Conservation (phyloP, 768 basidiomycete genomes). For the Boletus coccyginus region DNA sequence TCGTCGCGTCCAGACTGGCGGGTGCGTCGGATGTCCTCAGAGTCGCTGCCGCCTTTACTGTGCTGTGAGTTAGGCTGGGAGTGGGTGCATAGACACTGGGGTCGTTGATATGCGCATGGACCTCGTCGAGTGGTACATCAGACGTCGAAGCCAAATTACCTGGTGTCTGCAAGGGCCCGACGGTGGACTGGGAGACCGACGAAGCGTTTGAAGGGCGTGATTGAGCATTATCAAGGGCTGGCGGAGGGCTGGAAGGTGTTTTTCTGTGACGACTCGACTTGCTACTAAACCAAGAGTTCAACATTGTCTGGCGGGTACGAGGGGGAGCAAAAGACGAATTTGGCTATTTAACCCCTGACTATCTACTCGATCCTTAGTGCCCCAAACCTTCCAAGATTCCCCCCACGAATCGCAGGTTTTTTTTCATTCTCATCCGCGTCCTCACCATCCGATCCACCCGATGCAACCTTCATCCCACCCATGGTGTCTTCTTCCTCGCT, state of each 20-base stretch:
- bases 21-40: constrained; percentile 9
- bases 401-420: not conserved
- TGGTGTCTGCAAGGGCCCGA: constrained; percentile 11
- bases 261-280: constrained; percentile 25
- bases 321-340: constrained; percentile 1
- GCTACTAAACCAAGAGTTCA: constrained; percentile 31
- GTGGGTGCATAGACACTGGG: constrained; percentile 21
- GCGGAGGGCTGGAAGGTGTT: not conserved
- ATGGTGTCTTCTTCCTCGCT: constrained; percentile 9
- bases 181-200: constrained; percentile 16
- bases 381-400: constrained; percentile 27
- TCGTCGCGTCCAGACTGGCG: constrained; percentile 4
- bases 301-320: constrained; percentile 12
- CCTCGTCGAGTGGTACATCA: constrained; percentile 20
- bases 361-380: constrained; percentile 27
- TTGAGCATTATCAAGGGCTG: not conserved
- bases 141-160: constrained; percentile 18
- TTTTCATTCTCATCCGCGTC: not conserved
- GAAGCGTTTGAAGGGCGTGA: constrained; percentile 9
- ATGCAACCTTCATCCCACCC: not conserved
- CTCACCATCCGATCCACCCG: constrained; percentile 19
- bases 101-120: constrained; percentile 25
- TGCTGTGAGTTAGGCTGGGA: constrained; percentile 16
- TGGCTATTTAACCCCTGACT: constrained; percentile 8
- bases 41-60: constrained; percentile 8